These are phyloP conservation scores for Alternaria sp. DNA, from an alignment of 2,329 filamentous ascomycete genomes.

Conservation along the genomic window DNA sequence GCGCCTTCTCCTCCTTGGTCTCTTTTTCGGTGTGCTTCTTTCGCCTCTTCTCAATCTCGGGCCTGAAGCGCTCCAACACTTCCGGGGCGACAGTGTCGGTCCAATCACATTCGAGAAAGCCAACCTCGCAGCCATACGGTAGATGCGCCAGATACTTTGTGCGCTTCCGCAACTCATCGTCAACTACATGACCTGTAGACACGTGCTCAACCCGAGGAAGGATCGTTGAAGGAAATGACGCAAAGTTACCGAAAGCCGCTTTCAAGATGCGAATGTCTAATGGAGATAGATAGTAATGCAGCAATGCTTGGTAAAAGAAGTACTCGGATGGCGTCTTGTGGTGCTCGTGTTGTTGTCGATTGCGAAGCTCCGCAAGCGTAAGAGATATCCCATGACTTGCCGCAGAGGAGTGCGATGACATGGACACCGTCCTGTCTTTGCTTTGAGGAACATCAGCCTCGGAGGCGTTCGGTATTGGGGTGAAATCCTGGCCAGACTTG, in stretches of 20 bases:
- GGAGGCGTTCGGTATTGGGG: slow-evolving; percentile 22
- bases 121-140: slow-evolving; percentile 89
- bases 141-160: slow-evolving; percentile 88
- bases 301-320: slow-evolving; percentile 86
- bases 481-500: slow-evolving; percentile 54
- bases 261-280: slow-evolving; percentile 93
- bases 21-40: slow-evolving; percentile 85
- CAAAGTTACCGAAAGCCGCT: slow-evolving; percentile 84
- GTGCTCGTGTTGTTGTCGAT: slow-evolving; percentile 56
- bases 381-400: slow-evolving; percentile 48
- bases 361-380: slow-evolving; percentile 57
- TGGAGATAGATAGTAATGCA: slow-evolving; percentile 88
- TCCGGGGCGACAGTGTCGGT: slow-evolving; percentile 83
- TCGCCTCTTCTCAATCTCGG: slow-evolving; percentile 77
- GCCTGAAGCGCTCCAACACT: slow-evolving; percentile 76
- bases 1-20: slow-evolving; percentile 83
- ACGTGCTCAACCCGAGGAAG: slow-evolving; percentile 88
- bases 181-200: slow-evolving; percentile 85
- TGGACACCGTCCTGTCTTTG: slow-evolving; percentile 37
- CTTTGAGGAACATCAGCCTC: slow-evolving; percentile 12
- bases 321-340: slow-evolving; percentile 65
- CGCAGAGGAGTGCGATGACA: slow-evolving; percentile 42
- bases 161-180: slow-evolving; percentile 82
- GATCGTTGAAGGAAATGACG: slow-evolving; percentile 82
- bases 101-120: slow-evolving; percentile 94